phyloP scores from a whole-genome alignment of 768 basidiomycete species.

The Tricholomella constricta region DNA sequence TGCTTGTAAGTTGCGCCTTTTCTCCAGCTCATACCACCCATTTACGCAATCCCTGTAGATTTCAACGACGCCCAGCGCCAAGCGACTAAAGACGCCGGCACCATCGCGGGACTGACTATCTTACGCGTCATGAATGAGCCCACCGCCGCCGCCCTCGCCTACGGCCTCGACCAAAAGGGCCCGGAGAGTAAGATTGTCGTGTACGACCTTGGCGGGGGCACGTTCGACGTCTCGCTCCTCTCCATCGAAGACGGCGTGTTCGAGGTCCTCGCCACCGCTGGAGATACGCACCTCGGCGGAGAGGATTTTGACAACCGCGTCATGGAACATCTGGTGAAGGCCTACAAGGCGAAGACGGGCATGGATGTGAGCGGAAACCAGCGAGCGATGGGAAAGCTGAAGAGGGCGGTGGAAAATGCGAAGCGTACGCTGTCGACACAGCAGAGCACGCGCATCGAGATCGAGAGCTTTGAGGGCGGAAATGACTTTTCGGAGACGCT shows the following conservation, averaged over 20 bases:
- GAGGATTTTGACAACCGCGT: constrained; percentile 75
- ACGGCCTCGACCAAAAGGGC: constrained; percentile 65
- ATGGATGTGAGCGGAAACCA: constrained; percentile 59
- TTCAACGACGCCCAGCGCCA: constrained; percentile 67
- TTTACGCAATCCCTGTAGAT: constrained; percentile 21
- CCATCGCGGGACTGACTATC: constrained; percentile 64
- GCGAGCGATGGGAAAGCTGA: constrained; percentile 68
- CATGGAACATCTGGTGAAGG: constrained; percentile 68
- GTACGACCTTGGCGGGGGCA: constrained; percentile 75
- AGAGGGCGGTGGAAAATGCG: constrained; percentile 72
- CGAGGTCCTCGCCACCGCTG: constrained; percentile 70
- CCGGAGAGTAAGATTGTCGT: constrained; percentile 63
- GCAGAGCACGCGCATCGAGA: constrained; percentile 56
- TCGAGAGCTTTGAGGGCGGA: constrained; percentile 69
- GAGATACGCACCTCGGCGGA: constrained; percentile 74
- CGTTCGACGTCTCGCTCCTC: constrained; percentile 72
- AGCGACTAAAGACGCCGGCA: constrained; percentile 70
- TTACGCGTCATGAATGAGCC: constrained; percentile 72
- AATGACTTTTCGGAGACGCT: constrained; percentile 81
- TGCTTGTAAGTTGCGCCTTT: constrained; percentile 41
- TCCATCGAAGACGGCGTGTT: constrained; percentile 71
- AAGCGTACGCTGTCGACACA: constrained; percentile 65
- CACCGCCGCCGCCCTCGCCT: constrained; percentile 70
- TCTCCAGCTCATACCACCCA: neutral
- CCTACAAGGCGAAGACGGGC: constrained; percentile 71